Evolutionary conservation across 345 rosid species (phyloP).

Genomic region (Corymbia maculata): DNA sequence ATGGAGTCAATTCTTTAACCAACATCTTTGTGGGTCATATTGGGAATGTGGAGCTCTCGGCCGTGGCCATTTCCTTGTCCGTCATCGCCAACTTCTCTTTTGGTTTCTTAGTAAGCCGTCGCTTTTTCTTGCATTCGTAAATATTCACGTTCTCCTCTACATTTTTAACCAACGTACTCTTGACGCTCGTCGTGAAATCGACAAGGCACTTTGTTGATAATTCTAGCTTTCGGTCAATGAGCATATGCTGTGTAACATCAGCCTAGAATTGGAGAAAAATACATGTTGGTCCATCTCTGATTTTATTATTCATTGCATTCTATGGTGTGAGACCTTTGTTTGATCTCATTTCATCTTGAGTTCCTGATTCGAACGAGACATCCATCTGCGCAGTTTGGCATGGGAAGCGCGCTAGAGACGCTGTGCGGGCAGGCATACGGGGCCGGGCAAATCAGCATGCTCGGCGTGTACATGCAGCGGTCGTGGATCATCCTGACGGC

Average conservation of each 20-base stretch:
- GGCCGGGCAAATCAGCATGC: constrained; percentile 62
- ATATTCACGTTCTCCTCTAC: not conserved
- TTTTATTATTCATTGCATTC: not conserved
- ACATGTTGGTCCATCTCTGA: not conserved
- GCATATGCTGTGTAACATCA: not conserved
- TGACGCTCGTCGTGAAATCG: not conserved
- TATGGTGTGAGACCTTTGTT: not conserved
- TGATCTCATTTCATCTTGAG: not conserved
- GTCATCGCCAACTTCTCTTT: constrained; percentile 89
- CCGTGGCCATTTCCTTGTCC: constrained; percentile 78
- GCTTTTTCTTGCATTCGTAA: not conserved
- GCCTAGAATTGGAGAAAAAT: not conserved
- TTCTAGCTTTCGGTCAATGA: not conserved
- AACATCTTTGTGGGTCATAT: constrained; percentile 87
- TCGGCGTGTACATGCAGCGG: constrained; percentile 93
- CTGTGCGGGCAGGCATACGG: constrained; percentile 96
- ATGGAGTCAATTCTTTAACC: constrained; percentile 85
- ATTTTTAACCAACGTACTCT: not conserved
- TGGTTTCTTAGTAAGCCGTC: constrained; percentile 65
- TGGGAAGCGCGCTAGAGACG: constrained; percentile 96
- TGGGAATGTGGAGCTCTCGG: constrained; percentile 84
- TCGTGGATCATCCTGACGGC: constrained; percentile 70
- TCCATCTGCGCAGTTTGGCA: constrained; percentile 56
- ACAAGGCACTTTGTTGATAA: not conserved
- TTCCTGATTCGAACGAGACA: not conserved